These are phyloP conservation scores for Plasmodium yoelii DNA, from an alignment of 169 alveolate genomes.

Conservation along the genomic window DNA sequence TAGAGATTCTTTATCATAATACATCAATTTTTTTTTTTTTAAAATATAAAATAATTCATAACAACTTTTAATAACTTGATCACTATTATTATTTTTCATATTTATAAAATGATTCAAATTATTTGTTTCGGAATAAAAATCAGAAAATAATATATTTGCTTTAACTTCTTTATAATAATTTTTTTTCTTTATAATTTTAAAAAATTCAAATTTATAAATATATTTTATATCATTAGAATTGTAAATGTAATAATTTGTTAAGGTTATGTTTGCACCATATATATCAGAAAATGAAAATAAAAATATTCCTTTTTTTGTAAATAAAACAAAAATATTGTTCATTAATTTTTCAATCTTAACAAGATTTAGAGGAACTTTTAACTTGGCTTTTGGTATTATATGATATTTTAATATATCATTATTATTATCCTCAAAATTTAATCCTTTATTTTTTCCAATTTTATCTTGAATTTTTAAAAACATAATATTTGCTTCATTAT, in stretches of 20 bases:
- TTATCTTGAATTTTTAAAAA: not conserved
- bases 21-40: not conserved
- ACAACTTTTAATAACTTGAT: no score
- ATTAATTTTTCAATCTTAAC: slow-evolving; percentile 11
- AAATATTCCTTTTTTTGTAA: slow-evolving; percentile 40
- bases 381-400: slow-evolving; percentile 51
- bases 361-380: slow-evolving; percentile 25
- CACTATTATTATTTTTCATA: not conserved
- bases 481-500: slow-evolving; percentile 1
- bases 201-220: slow-evolving; percentile 13
- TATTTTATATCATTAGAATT: not conserved
- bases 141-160: not conserved
- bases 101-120: slow-evolving; percentile 6
- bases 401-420: not conserved
- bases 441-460: not conserved
- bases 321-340: slow-evolving; percentile 18
- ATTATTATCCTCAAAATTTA: not conserved
- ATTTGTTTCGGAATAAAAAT: not conserved
- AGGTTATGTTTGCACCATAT: slow-evolving; percentile 16
- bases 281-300: slow-evolving; percentile 39
- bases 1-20: not conserved
- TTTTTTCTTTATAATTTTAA: slow-evolving; percentile 12
- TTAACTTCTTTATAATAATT: slow-evolving; percentile 10
- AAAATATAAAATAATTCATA: not conserved
- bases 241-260: slow-evolving; percentile 21